Percentiles rank a stretch among this genome's conserved stretches.
Evolutionary conservation across 2,329 filamentous ascomycete species (phyloP).

Genomic region (Celoporthe dispersa): DNA sequence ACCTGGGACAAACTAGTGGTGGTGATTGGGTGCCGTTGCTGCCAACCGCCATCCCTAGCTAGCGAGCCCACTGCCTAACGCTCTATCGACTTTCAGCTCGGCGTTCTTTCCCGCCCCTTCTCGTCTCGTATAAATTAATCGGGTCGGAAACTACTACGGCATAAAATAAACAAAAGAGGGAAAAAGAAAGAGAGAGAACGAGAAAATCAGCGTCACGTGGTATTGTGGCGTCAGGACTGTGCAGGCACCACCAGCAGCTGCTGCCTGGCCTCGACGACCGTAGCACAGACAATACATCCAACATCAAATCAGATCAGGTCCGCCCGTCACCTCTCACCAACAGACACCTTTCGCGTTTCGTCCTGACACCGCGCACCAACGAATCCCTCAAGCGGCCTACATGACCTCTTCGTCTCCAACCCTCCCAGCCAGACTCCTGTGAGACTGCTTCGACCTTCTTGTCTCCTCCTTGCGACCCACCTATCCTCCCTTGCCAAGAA

Average conservation of each 20-base stretch:
- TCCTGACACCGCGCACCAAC: background rate
- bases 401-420: background rate
- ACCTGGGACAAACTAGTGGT: no score
- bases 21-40: background rate
- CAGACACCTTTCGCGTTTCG: background rate
- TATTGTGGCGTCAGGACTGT: background rate
- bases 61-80: background rate
- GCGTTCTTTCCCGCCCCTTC: background rate
- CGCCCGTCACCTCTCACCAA: background rate
- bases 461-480: background rate
- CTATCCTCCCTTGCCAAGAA: background rate
- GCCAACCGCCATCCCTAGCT: background rate
- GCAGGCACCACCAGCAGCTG: background rate
- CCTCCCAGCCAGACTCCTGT: background rate
- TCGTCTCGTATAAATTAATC: background rate
- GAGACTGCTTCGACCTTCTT: no score
- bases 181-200: no score
- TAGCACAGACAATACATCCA: background rate
- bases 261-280: background rate
- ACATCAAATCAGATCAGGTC: background rate
- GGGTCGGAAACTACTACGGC: background rate
- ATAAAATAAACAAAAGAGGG: no score
- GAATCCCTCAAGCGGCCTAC: background rate
- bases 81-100: background rate
- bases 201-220: background rate